Base-by-base conservation (phyloP, 192 early-diverging fungal species). In the Coemansia erecta region DNA sequence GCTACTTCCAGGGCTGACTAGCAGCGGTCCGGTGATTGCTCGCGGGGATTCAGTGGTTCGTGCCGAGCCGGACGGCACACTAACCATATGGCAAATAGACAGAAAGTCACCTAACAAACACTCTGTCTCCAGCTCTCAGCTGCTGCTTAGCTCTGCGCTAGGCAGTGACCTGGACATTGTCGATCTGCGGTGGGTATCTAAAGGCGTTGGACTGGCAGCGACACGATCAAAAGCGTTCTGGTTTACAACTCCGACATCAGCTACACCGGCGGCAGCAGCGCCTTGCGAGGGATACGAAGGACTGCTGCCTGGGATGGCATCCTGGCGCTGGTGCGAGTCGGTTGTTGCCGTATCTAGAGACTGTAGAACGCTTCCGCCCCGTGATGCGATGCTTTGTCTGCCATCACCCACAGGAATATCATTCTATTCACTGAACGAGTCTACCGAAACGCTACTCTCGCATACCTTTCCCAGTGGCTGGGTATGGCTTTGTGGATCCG, bases 401-500 rank as follows among this genome's bases (percentile, higher is more conserved):
- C 73, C 73, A 2, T 64, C 63, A 6, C 56, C 73, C 15, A 49
- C 67, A 0, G 59, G 67, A 10, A 28, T 60, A 54, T 24, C 63
- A 8, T 76, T 70, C 39, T 66, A 76, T 50, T 26, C 41, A 3
- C 53, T 65, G 17, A 47, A 45, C 8, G 46, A 17, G 2, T 4
- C 6, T 12, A 5, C 4, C n/a, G 19, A 18, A 1, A 23, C 12
- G 26, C 23, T 52, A 41, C 9, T 37, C 13, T 4, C 39, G 33
- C 33, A 24, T n/a, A 33, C 49, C 60, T 70, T 76, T n/a, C 51
- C 60, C 4, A 12, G 17, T 8, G 67, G 63, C 51, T 76, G 73
- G 73, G 73, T 66, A 23, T 76, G 73, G 73, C 63, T 76, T 5
- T 76, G 73, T 21, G 73, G 63, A 15, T 65, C 73, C n/a, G 17